These are phyloP conservation scores for Neurospora sp. DNA, from an alignment of 495 filamentous ascomycete genomes.

Conservation along the genomic window DNA sequence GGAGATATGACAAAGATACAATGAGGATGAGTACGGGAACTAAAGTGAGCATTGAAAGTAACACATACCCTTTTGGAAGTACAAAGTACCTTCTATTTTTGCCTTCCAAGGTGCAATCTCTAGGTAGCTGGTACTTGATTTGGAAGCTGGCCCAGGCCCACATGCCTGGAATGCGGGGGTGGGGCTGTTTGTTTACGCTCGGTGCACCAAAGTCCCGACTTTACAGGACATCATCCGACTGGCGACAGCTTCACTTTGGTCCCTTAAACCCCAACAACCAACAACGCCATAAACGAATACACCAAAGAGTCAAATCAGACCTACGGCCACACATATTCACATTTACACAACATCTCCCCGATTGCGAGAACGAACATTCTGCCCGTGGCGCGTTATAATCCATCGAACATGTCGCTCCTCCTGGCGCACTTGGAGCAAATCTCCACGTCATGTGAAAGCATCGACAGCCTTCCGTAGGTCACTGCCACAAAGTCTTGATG, in stretches of 20 bases:
- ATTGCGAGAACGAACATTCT: background rate
- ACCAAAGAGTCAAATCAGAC: too few species aligned
- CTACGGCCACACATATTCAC: background rate
- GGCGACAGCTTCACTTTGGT: background rate
- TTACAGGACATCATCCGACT: background rate
- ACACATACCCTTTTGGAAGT: background rate
- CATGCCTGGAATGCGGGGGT: background rate
- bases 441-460: constrained; percentile 66
- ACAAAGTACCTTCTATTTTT: background rate
- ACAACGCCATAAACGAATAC: background rate
- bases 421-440: constrained; percentile 88
- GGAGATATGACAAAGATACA: background rate
- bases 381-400: background rate
- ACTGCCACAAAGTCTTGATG: background rate
- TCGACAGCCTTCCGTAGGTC: constrained; percentile 72
- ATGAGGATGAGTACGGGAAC: background rate
- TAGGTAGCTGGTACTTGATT: background rate
- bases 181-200: background rate
- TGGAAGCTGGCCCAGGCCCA: background rate
- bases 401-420: constrained; percentile 57
- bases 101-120: background rate
- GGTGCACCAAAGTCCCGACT: background rate
- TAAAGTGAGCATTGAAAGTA: background rate
- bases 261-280: background rate
- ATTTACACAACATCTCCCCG: background rate